Conservation (phyloP, 1,284 basidiomycete species). For the Leccinum ponderosum region DNA sequence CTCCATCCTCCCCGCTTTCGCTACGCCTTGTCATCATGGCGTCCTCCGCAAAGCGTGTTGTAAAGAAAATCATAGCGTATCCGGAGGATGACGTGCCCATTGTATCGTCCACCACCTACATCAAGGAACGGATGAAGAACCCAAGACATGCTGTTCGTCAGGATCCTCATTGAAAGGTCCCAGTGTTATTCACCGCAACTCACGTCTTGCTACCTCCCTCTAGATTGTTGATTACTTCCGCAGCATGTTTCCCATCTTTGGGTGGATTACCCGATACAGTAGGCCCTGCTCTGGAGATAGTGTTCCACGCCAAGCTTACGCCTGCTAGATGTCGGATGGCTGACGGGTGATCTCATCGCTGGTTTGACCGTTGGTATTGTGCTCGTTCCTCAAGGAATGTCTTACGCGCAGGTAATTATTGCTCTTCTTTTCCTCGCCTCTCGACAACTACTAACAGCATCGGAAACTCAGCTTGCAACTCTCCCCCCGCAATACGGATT, state of each 20-base stretch:
- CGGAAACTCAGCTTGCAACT: slow-evolving; percentile 67
- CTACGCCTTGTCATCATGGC: slow-evolving; percentile 35
- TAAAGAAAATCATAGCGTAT: slow-evolving; percentile 60
- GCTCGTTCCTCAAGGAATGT: slow-evolving; percentile 88
- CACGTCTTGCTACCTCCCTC: slow-evolving; percentile 2
- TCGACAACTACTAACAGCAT: neutral
- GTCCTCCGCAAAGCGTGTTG: slow-evolving; percentile 45
- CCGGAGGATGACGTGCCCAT: slow-evolving; percentile 60
- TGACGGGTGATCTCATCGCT: slow-evolving; percentile 82
- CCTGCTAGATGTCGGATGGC: slow-evolving; percentile 64
- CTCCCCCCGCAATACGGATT: slow-evolving; percentile 89
- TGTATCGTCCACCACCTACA: slow-evolving; percentile 56
- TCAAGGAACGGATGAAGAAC: slow-evolving; percentile 37
- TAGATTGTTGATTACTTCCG: slow-evolving; percentile 63
- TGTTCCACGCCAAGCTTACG: neutral
- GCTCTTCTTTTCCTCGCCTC: neutral
- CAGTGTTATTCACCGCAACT: neutral
- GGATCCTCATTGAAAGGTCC: neutral
- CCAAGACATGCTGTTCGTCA: slow-evolving; percentile 50
- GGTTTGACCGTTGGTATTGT: slow-evolving; percentile 92
- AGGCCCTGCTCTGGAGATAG: slow-evolving; percentile 19
- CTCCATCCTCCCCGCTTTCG: neutral
- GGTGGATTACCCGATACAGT: slow-evolving; percentile 88
- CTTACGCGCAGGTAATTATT: slow-evolving; percentile 63
- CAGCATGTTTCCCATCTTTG: slow-evolving; percentile 79